Evolutionary conservation across 768 basidiomycete genomes (phyloP).

Genomic region (Fibroporia radiculosa): DNA sequence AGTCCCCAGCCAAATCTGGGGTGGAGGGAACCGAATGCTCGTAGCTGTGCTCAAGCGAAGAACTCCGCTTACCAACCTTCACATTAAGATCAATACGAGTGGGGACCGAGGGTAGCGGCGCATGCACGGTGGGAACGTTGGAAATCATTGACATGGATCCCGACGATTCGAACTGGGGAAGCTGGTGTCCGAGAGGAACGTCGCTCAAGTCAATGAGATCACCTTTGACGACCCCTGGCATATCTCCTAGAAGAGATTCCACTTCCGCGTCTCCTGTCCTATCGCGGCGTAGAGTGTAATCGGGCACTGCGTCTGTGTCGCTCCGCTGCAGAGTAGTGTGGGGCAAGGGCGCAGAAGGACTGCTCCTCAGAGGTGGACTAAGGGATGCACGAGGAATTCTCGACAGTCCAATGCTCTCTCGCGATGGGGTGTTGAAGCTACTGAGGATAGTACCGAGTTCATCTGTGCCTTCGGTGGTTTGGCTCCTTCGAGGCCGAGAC

Average conservation of each 20-base stretch:
- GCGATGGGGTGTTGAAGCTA: not conserved
- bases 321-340: not conserved
- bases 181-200: conserved; percentile 2
- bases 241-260: conserved; percentile 14
- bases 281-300: conserved; percentile 12
- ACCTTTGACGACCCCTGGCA: conserved; percentile 7
- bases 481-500: conserved; percentile 8
- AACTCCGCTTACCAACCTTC: conserved; percentile 6
- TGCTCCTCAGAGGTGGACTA: not conserved
- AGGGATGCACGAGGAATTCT: not conserved
- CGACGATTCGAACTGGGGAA: conserved; percentile 1
- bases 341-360: not conserved
- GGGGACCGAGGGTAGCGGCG: not conserved
- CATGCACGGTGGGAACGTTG: conserved; percentile 5
- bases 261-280: conserved; percentile 20
- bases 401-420: not conserved
- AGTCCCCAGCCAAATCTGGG: conserved; percentile 54
- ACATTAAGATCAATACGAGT: conserved; percentile 7
- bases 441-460: not conserved
- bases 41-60: conserved; percentile 16
- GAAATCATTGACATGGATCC: conserved; percentile 17
- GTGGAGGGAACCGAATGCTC: conserved; percentile 35
- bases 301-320: conserved; percentile 4
- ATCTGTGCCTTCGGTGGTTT: not conserved
- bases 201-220: conserved; percentile 18